Evolutionary conservation across 1,284 basidiomycete genomes (phyloP).

Genomic region (Heimioporus retisporus): DNA sequence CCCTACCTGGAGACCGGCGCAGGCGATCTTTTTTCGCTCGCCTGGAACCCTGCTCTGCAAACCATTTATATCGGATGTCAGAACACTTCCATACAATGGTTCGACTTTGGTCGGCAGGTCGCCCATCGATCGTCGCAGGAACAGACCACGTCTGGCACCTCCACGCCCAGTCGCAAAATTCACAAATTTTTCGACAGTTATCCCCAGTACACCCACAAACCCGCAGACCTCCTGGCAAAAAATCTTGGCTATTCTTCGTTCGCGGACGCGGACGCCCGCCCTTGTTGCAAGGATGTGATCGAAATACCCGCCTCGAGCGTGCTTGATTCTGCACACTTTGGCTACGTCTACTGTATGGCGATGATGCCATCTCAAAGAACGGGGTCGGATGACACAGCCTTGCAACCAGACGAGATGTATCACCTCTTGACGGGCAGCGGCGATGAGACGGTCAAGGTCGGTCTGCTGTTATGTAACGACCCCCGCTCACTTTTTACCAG

Average conservation of each 20-base stretch:
- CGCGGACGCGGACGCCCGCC: background rate
- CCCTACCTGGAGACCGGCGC: constrained; percentile 88
- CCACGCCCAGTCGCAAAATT: constrained; percentile 63
- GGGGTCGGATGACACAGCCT: constrained; percentile 45
- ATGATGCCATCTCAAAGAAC: constrained; percentile 58
- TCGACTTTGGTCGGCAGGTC: constrained; percentile 61
- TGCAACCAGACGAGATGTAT: constrained; percentile 47
- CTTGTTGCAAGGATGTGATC: constrained; percentile 51
- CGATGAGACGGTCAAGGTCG: constrained; percentile 88
- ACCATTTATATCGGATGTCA: constrained; percentile 93
- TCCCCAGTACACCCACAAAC: constrained; percentile 72
- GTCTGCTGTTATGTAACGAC: constrained; percentile 19
- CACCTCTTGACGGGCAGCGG: constrained; percentile 89
- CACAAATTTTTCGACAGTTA: constrained; percentile 90
- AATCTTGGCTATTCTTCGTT: constrained; percentile 50
- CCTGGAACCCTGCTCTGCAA: constrained; percentile 78
- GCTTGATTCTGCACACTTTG: constrained; percentile 91
- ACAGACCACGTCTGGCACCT: constrained; percentile 52
- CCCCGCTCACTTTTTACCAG: constrained; percentile 45
- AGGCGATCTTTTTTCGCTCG: constrained; percentile 92
- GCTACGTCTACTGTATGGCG: constrained; percentile 93
- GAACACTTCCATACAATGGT: constrained; percentile 92
- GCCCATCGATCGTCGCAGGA: constrained; percentile 25
- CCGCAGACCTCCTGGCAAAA: constrained; percentile 70
- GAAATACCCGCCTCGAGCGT: constrained; percentile 77